Percentiles rank a stretch among this genome's conserved stretches.
Conservation (phyloP, 306 rosid species). For the Betula pendula region DNA sequence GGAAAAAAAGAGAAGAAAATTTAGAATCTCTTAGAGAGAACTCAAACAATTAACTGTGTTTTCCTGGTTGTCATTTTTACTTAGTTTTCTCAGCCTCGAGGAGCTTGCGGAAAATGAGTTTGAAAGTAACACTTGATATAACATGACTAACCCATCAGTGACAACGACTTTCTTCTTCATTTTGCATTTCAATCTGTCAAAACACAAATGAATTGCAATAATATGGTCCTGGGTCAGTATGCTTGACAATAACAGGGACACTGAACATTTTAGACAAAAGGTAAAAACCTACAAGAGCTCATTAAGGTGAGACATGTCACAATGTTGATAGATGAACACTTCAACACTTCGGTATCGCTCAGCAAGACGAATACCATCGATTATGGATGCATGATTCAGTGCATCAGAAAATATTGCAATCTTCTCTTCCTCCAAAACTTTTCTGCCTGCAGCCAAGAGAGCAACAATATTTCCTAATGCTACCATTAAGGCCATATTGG, state of each 20-base stretch:
- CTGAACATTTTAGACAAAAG: constrained; percentile 26
- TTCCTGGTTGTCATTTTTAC: constrained; percentile 10
- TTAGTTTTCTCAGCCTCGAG: background rate
- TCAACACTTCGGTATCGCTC: constrained; percentile 67
- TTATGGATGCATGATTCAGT: constrained; percentile 87
- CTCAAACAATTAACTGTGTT: constrained; percentile 20
- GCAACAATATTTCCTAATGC: constrained; percentile 77
- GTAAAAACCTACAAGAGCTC: constrained; percentile 66
- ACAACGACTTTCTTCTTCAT: constrained; percentile 80
- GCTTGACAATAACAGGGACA: background rate
- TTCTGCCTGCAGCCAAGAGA: constrained; percentile 58
- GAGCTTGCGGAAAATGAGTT: background rate
- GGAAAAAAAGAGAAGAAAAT: background rate
- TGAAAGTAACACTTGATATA: constrained; percentile 11
- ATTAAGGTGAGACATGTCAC: constrained; percentile 88
- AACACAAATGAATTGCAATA: constrained; percentile 23
- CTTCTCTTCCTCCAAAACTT: constrained; percentile 58
- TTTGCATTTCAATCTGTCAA: constrained; percentile 70
- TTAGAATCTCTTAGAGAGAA: constrained; percentile 1
- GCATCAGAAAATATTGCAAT: constrained; percentile 88
- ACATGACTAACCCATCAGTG: constrained; percentile 72
- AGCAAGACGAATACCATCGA: constrained; percentile 92
- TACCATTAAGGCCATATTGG: constrained; percentile 96
- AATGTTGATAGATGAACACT: constrained; percentile 79
- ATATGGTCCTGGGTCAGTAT: constrained; percentile 8